Evolutionary conservation across 139 green algal species (phyloP).

Genomic region (Chlorella vulgaris): DNA sequence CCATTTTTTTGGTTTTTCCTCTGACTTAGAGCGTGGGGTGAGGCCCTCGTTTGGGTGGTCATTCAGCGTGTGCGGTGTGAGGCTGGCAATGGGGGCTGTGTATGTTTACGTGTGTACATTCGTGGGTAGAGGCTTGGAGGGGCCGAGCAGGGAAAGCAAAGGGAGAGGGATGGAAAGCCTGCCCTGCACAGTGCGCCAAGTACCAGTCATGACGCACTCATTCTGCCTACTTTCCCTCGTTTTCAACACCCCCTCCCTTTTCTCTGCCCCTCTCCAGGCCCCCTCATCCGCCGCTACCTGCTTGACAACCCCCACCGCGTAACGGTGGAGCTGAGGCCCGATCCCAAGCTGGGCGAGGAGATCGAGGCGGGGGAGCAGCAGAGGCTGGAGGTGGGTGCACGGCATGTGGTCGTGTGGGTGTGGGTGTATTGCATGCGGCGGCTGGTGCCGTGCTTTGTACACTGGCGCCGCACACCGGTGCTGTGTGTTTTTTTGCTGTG

Average conservation of each 20-base stretch:
- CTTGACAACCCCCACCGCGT: slow-evolving; percentile 92
- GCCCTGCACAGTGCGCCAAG: too few relatives aligned
- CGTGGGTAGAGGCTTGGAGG: too few relatives aligned
- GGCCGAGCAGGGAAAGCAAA: too few relatives aligned
- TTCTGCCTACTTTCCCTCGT: background rate
- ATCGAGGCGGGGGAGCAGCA: slow-evolving; percentile 78
- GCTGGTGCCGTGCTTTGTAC: background rate
- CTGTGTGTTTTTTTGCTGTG: too few relatives aligned
- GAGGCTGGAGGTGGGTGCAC: slow-evolving; percentile 43
- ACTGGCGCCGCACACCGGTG: background rate
- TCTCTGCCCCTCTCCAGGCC: slow-evolving; percentile 26
- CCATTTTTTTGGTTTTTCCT: too few relatives aligned
- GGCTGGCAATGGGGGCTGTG: too few relatives aligned
- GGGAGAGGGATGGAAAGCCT: too few relatives aligned
- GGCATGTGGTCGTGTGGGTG: background rate
- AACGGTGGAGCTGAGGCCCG: slow-evolving; percentile 83
- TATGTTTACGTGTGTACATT: too few relatives aligned
- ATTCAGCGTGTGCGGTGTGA: too few relatives aligned
- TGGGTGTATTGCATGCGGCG: background rate
- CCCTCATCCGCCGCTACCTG: slow-evolving; percentile 89
- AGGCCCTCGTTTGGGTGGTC: too few relatives aligned
- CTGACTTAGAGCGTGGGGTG: too few relatives aligned
- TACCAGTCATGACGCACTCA: background rate
- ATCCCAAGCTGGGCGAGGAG: slow-evolving; percentile 62
- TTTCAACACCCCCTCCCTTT: background rate